Evolutionary conservation across 352 stramenopile species (phyloP).

Genomic region (Pythium dissotocum): DNA sequence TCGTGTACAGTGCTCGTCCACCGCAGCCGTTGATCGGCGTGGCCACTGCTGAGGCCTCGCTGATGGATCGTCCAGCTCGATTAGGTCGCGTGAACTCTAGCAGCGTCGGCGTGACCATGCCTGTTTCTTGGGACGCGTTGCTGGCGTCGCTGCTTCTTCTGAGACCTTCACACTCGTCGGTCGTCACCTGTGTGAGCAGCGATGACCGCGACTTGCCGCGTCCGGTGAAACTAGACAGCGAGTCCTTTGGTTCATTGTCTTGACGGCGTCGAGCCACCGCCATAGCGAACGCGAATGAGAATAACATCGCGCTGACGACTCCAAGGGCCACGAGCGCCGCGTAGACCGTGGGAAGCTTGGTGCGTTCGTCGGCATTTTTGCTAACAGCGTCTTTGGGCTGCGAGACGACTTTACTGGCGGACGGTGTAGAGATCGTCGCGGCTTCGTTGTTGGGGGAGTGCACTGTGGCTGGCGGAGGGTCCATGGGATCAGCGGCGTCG

Average conservation of each 20-base stretch:
- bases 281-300: slow-evolving; percentile 8
- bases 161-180: slow-evolving; percentile 7
- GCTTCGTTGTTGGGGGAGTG: slow-evolving; percentile 12
- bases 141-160: slow-evolving; percentile 2
- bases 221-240: not conserved
- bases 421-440: not conserved
- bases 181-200: slow-evolving; percentile 1
- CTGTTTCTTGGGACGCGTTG: not conserved
- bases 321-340: slow-evolving; percentile 17
- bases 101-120: slow-evolving; percentile 9
- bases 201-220: slow-evolving; percentile 10
- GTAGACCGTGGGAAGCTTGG: slow-evolving; percentile 7
- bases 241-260: not conserved
- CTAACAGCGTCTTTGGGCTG: not conserved
- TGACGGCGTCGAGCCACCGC: slow-evolving; percentile 8
- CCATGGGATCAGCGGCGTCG: not conserved
- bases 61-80: slow-evolving; percentile 7
- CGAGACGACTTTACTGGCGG: not conserved
- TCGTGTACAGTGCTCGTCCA: slow-evolving; percentile 20
- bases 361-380: not conserved
- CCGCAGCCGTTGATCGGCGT: slow-evolving; percentile 11
- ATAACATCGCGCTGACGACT: slow-evolving; percentile 2
- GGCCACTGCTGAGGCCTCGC: not conserved
- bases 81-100: slow-evolving; percentile 13
- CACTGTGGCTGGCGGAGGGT: not conserved